These are phyloP conservation scores for Coemansia sp. DNA, from an alignment of 192 early-diverging fungal genomes.

Conservation along the genomic window DNA sequence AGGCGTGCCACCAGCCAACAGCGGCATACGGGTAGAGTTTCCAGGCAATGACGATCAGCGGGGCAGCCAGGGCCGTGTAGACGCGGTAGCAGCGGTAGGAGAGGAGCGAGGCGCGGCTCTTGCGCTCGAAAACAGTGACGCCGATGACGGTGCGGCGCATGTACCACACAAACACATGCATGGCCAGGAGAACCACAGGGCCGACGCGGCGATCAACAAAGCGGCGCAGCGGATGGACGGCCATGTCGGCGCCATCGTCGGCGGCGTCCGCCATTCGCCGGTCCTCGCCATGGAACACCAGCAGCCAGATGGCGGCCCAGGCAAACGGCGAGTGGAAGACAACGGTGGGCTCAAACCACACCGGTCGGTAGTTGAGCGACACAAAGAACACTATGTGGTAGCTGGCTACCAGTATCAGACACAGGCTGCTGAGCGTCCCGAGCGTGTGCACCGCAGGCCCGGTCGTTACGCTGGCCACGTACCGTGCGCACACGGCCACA, in stretches of 20 bases:
- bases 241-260: constrained; percentile 5
- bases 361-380: constrained; percentile 32
- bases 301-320: constrained; percentile 47
- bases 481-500: constrained; percentile 19
- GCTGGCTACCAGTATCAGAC: constrained; percentile 30
- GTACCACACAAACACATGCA: constrained; percentile 55
- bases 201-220: constrained; percentile 38
- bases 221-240: constrained; percentile 14
- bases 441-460: constrained; percentile 39
- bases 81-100: constrained; percentile 44
- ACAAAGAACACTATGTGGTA: constrained; percentile 48
- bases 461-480: constrained; percentile 32
- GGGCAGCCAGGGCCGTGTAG: constrained; percentile 43
- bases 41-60: constrained; percentile 37
- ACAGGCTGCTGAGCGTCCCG: constrained; percentile 38
- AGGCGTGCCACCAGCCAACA: constrained; percentile 17
- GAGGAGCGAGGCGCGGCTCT: constrained; percentile 23
- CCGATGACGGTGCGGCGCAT: constrained; percentile 50
- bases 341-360: constrained; percentile 39
- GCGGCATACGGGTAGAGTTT: constrained; percentile 39
- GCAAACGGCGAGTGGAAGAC: constrained; percentile 53
- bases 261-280: constrained; percentile 3
- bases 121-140: constrained; percentile 49
- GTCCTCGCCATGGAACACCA: constrained; percentile 39
- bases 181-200: constrained; percentile 27